Conservation (phyloP, 2,329 filamentous ascomycete genomes). For the Fusarium annulatum region DNA sequence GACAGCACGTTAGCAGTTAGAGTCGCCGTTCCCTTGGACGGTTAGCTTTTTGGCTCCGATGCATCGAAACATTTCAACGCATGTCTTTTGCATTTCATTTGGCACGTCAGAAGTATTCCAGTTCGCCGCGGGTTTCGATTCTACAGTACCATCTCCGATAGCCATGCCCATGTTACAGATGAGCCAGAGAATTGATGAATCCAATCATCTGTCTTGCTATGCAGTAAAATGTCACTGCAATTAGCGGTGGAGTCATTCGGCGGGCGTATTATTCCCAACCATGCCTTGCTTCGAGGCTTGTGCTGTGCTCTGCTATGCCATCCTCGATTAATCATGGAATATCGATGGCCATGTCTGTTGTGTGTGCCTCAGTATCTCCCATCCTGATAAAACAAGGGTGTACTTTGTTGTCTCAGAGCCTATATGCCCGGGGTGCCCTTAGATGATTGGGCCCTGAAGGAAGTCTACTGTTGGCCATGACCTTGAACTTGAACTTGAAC, state of each 20-base stretch:
- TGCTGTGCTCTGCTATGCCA: conserved; percentile 12
- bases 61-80: neutral
- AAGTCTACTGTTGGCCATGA: neutral
- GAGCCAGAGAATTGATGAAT: conserved; percentile 2
- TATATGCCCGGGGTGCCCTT: conserved; percentile 14
- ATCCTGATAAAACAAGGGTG: conserved; percentile 3
- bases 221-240: conserved; percentile 26
- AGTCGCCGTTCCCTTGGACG: conserved; percentile 6
- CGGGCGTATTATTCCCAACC: neutral
- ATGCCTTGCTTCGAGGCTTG: conserved; percentile 4
- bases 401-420: conserved; percentile 19
- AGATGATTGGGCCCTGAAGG: conserved; percentile 13
- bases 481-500: neutral
- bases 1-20: conserved; percentile 13
- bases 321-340: conserved; percentile 5
- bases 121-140: conserved; percentile 15
- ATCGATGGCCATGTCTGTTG: conserved; percentile 2
- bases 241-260: conserved; percentile 15
- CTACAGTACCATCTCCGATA: neutral
- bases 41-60: neutral
- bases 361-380: conserved; percentile 7
- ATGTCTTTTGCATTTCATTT: neutral
- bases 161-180: neutral
- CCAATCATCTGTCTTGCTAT: neutral
- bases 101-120: neutral